These are phyloP conservation scores for Pseudogymnoascus sp. DNA, from an alignment of 2,329 filamentous ascomycete genomes.

Conservation along the genomic window DNA sequence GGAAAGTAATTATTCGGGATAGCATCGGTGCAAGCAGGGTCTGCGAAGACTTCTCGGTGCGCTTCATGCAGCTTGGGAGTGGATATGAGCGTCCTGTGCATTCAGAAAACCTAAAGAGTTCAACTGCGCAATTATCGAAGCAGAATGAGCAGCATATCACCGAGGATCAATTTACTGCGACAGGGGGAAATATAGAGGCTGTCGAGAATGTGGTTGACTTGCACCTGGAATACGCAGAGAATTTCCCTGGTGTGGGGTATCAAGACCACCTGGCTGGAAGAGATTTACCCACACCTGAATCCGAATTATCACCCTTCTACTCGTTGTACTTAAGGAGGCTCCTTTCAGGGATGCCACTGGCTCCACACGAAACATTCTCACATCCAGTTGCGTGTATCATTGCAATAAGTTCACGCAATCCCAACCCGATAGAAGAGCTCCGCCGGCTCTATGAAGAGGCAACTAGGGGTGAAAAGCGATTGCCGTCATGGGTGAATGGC, in stretches of 20 bases:
- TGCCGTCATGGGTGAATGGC: conserved; percentile 82
- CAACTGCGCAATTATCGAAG: not conserved
- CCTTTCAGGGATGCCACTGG: conserved; percentile 69
- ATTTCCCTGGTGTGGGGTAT: conserved; percentile 22
- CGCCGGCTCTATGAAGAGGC: conserved; percentile 78
- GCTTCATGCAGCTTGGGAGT: conserved; percentile 68
- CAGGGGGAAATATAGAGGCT: conserved; percentile 52
- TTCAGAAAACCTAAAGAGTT: not conserved
- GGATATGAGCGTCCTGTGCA: conserved; percentile 42
- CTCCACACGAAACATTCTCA: conserved; percentile 85
- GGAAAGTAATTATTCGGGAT: conserved; percentile 85
- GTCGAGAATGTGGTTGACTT: conserved; percentile 76
- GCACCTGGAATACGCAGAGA: conserved; percentile 71
- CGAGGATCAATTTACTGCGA: conserved; percentile 12
- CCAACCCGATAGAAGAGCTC: conserved; percentile 78
- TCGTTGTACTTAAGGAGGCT: conserved; percentile 76
- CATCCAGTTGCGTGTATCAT: conserved; percentile 94
- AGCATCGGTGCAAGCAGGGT: conserved; percentile 76
- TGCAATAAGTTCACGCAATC: conserved; percentile 85
- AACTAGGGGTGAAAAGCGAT: conserved; percentile 64
- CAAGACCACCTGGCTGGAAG: conserved; percentile 31
- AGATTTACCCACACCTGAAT: not conserved
- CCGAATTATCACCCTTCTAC: conserved; percentile 67
- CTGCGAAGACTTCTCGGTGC: conserved; percentile 85
- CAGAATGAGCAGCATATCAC: conserved; percentile 15